Base-by-base conservation (phyloP, 2,329 filamentous ascomycete genomes). In the Tothia fuscella region DNA sequence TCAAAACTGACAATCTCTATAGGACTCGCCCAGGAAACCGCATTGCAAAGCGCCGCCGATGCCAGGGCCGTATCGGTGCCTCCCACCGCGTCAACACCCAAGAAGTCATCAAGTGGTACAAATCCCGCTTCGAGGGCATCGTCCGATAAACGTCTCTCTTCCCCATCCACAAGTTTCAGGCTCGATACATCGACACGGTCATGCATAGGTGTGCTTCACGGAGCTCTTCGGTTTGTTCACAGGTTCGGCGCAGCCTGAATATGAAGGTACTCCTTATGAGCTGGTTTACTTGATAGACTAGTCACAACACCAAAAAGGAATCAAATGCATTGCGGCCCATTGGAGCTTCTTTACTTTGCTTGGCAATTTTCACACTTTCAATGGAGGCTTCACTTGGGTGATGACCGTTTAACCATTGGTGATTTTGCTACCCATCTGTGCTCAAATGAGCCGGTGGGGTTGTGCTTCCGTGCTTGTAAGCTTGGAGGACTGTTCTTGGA, bases 91-190 rank as follows among this genome's bases (percentile, higher is more conserved):
- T 98, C 80, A 85, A 78, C 79, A 82, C 87, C 64, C 70, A 78
- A 52, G 91, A 98, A 80, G 95, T 88, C 62, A 72, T 96, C 73
- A 93, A 88, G 76, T 98, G 91, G 91, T 98, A 82, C 77, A 84
- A 84, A 76, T 79, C 76, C 67, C 80, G 87, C 70, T 95, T 94
- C 80, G 87, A 96, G 67, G 91, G 89, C 66, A 96, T 96, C 66
- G 86, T 98, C 73, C 82, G 91, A 76, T 96, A 93, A 85, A 79
- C 60, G 62, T 53, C 48, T 50, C 47, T 36, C 47, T n/a, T n/a
- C n/a, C n/a, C n/a, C n/a, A n/a, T n/a, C n/a, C n/a, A n/a, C n/a
- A n/a, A n/a, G 46, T 40, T 36, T 31, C 20, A 39, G 42, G 38
- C 47, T 47, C 47, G 50, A 41, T 49, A 48, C 45, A 49, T 3